Evolutionary conservation across 129 eudicot species (phyloP).

Genomic region (Artemisia tridentata): DNA sequence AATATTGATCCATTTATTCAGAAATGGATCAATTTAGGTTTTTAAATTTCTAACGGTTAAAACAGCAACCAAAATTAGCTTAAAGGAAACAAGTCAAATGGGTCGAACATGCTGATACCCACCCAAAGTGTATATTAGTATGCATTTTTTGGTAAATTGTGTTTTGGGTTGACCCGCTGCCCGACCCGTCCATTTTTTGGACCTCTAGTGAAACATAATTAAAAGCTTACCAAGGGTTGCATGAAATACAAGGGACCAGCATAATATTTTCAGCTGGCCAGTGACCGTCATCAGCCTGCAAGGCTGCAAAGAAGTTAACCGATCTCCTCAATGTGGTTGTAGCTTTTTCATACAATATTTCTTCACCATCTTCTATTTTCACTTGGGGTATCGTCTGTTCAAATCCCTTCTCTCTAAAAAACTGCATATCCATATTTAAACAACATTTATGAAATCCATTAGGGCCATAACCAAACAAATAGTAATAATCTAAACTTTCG

Average conservation of each 20-base stretch:
- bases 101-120: too few species aligned
- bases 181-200: too few species aligned
- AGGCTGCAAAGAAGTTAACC: constrained; percentile 46
- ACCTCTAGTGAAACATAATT: too few species aligned
- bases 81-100: too few species aligned
- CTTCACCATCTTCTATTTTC: constrained; percentile 62
- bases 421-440: constrained; percentile 41
- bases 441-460: too few species aligned
- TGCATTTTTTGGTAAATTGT: too few species aligned
- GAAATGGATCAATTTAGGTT: not conserved
- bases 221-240: constrained; percentile 72
- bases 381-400: constrained; percentile 52
- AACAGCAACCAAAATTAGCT: too few species aligned
- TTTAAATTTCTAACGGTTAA: too few species aligned
- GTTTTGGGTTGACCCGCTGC: too few species aligned
- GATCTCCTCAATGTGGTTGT: constrained; percentile 48
- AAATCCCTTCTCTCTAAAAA: constrained; percentile 55
- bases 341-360: constrained; percentile 48
- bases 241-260: constrained; percentile 71
- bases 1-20: not conserved
- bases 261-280: constrained; percentile 94
- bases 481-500: not conserved
- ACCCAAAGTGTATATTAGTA: too few species aligned
- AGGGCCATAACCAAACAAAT: constrained; percentile 21
- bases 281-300: constrained; percentile 70